phyloP scores from a whole-genome alignment of 371 early-diverging fungal species.

The Mucor racemosus region DNA sequence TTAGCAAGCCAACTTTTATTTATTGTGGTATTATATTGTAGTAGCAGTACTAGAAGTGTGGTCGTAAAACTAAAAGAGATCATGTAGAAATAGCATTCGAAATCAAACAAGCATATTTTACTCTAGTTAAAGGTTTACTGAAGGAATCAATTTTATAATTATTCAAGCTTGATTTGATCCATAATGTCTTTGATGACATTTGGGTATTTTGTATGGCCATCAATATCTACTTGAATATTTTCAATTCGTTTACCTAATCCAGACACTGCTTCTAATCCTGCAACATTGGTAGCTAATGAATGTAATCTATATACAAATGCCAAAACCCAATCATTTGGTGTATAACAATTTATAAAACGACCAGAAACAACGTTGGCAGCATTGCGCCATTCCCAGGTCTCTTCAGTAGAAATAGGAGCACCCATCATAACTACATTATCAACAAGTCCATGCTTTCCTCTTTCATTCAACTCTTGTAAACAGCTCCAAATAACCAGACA shows the following conservation, averaged over 20 bases:
- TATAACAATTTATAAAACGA: constrained; percentile 89
- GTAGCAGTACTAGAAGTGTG: no score
- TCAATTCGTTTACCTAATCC: constrained; percentile 61
- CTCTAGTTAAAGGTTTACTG: no score
- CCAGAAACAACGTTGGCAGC: constrained; percentile 76
- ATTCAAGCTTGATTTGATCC: constrained; percentile 29
- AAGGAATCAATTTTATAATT: not conserved
- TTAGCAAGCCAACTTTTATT: no score
- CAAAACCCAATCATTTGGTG: constrained; percentile 88
- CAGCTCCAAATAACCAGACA: constrained; percentile 90
- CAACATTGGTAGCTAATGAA: constrained; percentile 72
- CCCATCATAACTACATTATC: constrained; percentile 70
- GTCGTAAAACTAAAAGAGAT: no score
- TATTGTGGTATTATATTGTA: no score
- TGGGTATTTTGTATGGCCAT: constrained; percentile 87
- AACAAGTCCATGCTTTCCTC: constrained; percentile 52
- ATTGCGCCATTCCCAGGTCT: constrained; percentile 49
- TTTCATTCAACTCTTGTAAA: constrained; percentile 79
- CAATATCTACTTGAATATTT: constrained; percentile 76
- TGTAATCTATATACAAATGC: constrained; percentile 77
- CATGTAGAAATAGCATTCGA: no score
- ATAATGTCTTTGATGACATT: constrained; percentile 41
- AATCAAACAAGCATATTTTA: no score
- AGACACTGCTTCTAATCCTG: constrained; percentile 78
- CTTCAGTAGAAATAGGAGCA: constrained; percentile 62